Percentiles rank a stretch among this genome's conserved stretches.
Evolutionary conservation across 306 rosid species (phyloP).

Genomic region (Arachis stenosperma): DNA sequence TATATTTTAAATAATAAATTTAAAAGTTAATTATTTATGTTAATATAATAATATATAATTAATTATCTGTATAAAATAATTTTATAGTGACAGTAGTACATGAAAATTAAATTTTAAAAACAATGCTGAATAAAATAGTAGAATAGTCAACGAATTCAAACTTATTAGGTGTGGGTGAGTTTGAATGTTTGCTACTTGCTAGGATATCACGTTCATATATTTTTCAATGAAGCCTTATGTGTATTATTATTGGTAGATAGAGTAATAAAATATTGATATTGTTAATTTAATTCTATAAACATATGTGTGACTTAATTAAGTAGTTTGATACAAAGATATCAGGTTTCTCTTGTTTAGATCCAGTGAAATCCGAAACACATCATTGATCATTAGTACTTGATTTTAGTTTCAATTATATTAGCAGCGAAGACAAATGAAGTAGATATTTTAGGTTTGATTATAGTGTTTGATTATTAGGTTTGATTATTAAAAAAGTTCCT

Average conservation of each 20-base stretch:
- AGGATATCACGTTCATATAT: constrained; percentile 14
- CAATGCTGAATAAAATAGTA: too few species aligned
- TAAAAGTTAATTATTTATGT: too few species aligned
- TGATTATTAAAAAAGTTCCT: too few species aligned
- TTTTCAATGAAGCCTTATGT: constrained; percentile 3
- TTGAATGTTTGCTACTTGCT: neutral
- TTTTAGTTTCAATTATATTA: constrained; percentile 12
- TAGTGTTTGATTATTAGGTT: too few species aligned
- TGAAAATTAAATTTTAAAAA: too few species aligned
- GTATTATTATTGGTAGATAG: neutral
- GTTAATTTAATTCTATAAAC: neutral
- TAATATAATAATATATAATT: too few species aligned
- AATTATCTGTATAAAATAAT: too few species aligned
- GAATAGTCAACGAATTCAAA: constrained; percentile 3
- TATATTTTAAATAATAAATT: too few species aligned
- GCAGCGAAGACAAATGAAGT: constrained; percentile 19
- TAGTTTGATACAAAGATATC: constrained; percentile 22
- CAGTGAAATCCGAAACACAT: constrained; percentile 6
- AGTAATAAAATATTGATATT: constrained; percentile 4
- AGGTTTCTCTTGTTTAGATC: neutral
- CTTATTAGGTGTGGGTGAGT: constrained; percentile 13
- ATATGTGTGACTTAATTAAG: neutral
- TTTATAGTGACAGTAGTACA: too few species aligned
- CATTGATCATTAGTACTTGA: neutral
- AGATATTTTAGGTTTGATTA: constrained; percentile 29